A percentile compares a stretch with the other conserved stretches of the same genome.
These are phyloP conservation scores for Colletotrichum chlorophyti DNA, from an alignment of 2,329 filamentous ascomycete genomes.

Conservation along the genomic window DNA sequence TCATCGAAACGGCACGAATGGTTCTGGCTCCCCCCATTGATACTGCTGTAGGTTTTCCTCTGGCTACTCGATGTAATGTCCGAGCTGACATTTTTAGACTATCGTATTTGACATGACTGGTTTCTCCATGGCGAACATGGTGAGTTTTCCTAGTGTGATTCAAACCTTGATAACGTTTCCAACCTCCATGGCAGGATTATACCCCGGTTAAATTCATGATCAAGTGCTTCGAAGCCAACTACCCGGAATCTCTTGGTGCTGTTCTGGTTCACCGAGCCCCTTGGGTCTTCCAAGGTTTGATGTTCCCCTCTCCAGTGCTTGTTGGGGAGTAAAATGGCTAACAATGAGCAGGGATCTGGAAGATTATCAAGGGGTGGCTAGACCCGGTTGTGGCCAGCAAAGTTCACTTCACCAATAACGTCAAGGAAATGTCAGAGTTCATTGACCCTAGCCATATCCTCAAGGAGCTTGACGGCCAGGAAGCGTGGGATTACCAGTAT, in stretches of 20 bases:
- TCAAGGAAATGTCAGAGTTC: slow-evolving; percentile 79
- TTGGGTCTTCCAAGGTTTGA: slow-evolving; percentile 90
- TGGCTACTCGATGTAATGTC: too few species aligned
- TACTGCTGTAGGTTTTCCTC: slow-evolving; percentile 77
- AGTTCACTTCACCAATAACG: slow-evolving; percentile 88
- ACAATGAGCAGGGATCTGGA: slow-evolving; percentile 79
- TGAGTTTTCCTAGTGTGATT: slow-evolving; percentile 41
- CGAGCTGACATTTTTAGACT: slow-evolving; percentile 59
- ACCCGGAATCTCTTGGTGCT: slow-evolving; percentile 88
- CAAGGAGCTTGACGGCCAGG: slow-evolving; percentile 84
- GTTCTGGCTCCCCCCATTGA: slow-evolving; percentile 81
- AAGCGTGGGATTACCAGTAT: slow-evolving; percentile 85
- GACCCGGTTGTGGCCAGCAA: slow-evolving; percentile 96
- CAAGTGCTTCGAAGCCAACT: slow-evolving; percentile 98
- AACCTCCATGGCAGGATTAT: slow-evolving; percentile 70
- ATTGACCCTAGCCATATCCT: slow-evolving; percentile 75
- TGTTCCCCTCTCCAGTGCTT: slow-evolving; percentile 29
- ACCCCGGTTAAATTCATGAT: slow-evolving; percentile 99
- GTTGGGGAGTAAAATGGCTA: not conserved
- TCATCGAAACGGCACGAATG: slow-evolving; percentile 93
- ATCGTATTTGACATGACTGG: slow-evolving; percentile 96
- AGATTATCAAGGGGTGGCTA: slow-evolving; percentile 92
- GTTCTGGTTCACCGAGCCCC: slow-evolving; percentile 95
- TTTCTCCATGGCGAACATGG: slow-evolving; percentile 95
- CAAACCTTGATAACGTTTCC: slow-evolving; percentile 21